These are phyloP conservation scores for Rhodotorula mucilaginosa DNA, from an alignment of 1,284 basidiomycete species.

Conservation along the genomic window DNA sequence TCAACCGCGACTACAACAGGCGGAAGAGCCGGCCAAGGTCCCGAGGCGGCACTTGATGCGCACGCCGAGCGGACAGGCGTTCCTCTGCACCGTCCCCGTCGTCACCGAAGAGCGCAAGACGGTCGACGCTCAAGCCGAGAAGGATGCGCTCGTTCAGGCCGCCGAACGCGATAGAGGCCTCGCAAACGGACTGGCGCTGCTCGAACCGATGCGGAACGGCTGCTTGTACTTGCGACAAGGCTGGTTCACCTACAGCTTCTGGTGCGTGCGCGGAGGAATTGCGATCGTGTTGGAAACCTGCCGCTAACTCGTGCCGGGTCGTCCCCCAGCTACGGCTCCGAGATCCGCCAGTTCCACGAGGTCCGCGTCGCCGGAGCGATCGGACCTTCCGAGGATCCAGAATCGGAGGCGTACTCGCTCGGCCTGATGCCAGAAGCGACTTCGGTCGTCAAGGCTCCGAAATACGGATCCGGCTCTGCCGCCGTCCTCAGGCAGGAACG, in stretches of 20 bases:
- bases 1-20: not conserved
- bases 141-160: slow-evolving; percentile 24
- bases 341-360: slow-evolving; percentile 47
- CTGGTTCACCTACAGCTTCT: slow-evolving; percentile 96
- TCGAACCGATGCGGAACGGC: slow-evolving; percentile 52
- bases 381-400: slow-evolving; percentile 43
- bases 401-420: slow-evolving; percentile 43
- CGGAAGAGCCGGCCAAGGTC: not conserved
- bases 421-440: slow-evolving; percentile 38
- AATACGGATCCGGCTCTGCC: slow-evolving; percentile 24
- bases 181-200: slow-evolving; percentile 41
- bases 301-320: slow-evolving; percentile 14
- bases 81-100: slow-evolving; percentile 42
- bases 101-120: slow-evolving; percentile 5
- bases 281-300: too few relatives aligned
- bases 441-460: slow-evolving; percentile 12
- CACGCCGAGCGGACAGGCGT: slow-evolving; percentile 39
- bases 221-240: slow-evolving; percentile 54
- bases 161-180: slow-evolving; percentile 34
- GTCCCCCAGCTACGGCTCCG: slow-evolving; percentile 37
- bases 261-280: slow-evolving; percentile 61
- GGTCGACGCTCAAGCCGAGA: slow-evolving; percentile 3
- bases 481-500: slow-evolving; percentile 8
- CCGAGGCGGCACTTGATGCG: slow-evolving; percentile 30
- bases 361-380: slow-evolving; percentile 34